Base-by-base conservation (phyloP, 139 green algal genomes). In the Pseudopediastrum boryanum region DNA sequence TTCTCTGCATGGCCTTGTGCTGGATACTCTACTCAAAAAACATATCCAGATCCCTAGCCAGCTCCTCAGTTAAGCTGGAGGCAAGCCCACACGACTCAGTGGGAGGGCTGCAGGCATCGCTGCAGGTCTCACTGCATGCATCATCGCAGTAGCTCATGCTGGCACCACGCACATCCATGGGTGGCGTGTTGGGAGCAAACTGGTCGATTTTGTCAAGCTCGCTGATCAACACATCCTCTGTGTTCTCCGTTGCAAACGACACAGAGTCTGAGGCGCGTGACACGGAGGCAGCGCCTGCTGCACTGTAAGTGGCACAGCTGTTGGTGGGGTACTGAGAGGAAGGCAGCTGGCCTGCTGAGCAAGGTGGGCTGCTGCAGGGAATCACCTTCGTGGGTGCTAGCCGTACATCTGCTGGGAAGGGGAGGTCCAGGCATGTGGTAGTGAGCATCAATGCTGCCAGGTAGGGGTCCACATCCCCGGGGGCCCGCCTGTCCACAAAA, bases 391-490 rank as follows among this genome's bases (percentile, higher is more conserved):
- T 6, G 61, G 12, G 29, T 19, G 7, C 10, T 35, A 69, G 61
- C 61, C 7, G 10, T 9, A 19, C 29, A 31, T 12, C 50, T 13
- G 66, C 31, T 23, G 78, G 78, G 39, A 92, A 66, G 1, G 86
- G 84, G 2, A 90, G 13, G 25, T 71, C 71, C 38, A 96, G 83
- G 2, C 94, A 93, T 29, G 87, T 92, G 48, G 94, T 84, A 3
- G 86, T 88, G 23, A 98, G 82, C 62, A 96, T 76, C 46, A 88
- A 82, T 33, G 85, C 92, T 4, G 95, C 90, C 1, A 95, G 77
- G 81, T 98, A 98, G 51, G 91, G 94, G 78, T 97, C 92, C 33
- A 88, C 85, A 81, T 92, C 89, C 21, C 85, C 77, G 2, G 89
- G 73, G 1, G 92, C 92, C 6, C 92, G 86, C 8, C 87, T 68